phyloP scores from a whole-genome alignment of 768 basidiomycete species.

The Lepiota venenata region DNA sequence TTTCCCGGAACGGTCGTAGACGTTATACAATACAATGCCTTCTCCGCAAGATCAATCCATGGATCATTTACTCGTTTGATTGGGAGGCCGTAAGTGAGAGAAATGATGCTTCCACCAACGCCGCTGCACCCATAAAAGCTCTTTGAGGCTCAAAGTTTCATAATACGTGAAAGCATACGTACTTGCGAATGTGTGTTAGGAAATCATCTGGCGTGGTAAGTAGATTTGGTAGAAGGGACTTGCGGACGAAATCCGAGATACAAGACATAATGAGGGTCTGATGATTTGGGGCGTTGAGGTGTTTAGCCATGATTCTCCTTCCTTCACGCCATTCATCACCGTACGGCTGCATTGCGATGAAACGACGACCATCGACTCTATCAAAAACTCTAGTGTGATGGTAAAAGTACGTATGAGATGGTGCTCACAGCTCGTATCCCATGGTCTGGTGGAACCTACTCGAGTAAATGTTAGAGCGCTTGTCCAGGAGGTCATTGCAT shows the following conservation, averaged over 20 bases:
- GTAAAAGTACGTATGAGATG: no score
- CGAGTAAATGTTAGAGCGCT: constrained; percentile 18
- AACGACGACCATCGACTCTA: neutral
- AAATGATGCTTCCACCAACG: constrained; percentile 9
- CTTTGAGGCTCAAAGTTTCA: neutral
- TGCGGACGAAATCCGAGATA: neutral
- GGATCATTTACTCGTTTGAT: constrained; percentile 22
- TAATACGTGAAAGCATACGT: neutral
- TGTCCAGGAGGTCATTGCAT: constrained; percentile 20
- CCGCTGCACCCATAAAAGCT: neutral
- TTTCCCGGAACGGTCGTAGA: constrained; percentile 6
- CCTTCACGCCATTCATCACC: constrained; percentile 11
- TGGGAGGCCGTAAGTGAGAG: constrained; percentile 12
- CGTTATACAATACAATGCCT: constrained; percentile 20
- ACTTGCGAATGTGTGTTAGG: constrained; percentile 8
- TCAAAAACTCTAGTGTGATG: no score
- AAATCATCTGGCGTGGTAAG: constrained; percentile 4
- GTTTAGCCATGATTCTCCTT: constrained; percentile 2
- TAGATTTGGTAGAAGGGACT: constrained; percentile 4
- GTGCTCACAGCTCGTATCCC: constrained; percentile 9
- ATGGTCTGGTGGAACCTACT: constrained; percentile 4
- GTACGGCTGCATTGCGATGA: constrained; percentile 8
- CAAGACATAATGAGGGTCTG: neutral
- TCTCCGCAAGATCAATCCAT: constrained; percentile 24
- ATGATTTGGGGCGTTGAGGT: neutral